These are phyloP conservation scores for Candida khao-thaluensis DNA, from an alignment of 805 yeast species.

Conservation along the genomic window DNA sequence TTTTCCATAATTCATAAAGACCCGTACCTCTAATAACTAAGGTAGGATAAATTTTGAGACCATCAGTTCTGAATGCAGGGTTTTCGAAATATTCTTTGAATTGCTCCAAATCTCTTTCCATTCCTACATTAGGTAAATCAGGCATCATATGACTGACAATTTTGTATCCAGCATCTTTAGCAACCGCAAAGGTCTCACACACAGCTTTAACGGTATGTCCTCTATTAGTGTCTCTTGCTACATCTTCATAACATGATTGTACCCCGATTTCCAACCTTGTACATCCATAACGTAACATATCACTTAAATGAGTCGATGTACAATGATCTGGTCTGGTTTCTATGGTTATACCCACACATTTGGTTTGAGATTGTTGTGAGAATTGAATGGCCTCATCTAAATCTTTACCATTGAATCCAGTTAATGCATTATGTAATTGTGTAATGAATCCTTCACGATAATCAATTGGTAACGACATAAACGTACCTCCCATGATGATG, in stretches of 20 bases:
- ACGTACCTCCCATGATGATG: conserved; percentile 98
- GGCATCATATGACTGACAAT: conserved; percentile 99
- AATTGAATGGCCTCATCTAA: conserved; percentile 87
- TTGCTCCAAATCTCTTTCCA: conserved; percentile 96
- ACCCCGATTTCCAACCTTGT: conserved; percentile 97
- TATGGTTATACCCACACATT: conserved; percentile 97
- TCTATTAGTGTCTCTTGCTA: conserved; percentile 95
- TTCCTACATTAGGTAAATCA: conserved; percentile 96
- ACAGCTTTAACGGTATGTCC: conserved; percentile 97
- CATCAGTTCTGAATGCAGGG: conserved; percentile 96
- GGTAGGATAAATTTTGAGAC: conserved; percentile 92
- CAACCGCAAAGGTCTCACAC: conserved; percentile 89
- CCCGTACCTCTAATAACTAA: conserved; percentile 97
- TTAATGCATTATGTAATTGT: conserved; percentile 89
- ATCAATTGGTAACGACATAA: conserved; percentile 88
- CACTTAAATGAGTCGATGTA: conserved; percentile 91
- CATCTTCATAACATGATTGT: conserved; percentile 96
- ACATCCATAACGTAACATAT: conserved; percentile 95
- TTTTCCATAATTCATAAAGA: conserved; percentile 94
- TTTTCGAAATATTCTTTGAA: conserved; percentile 95
- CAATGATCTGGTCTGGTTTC: conserved; percentile 99
- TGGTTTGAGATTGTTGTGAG: conserved; percentile 92
- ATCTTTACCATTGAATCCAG: conserved; percentile 85
- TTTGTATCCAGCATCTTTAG: conserved; percentile 98
- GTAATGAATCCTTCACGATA: conserved; percentile 89